phyloP scores from a whole-genome alignment of 768 basidiomycete genomes.

The Rhizopogon vesiculosus region DNA sequence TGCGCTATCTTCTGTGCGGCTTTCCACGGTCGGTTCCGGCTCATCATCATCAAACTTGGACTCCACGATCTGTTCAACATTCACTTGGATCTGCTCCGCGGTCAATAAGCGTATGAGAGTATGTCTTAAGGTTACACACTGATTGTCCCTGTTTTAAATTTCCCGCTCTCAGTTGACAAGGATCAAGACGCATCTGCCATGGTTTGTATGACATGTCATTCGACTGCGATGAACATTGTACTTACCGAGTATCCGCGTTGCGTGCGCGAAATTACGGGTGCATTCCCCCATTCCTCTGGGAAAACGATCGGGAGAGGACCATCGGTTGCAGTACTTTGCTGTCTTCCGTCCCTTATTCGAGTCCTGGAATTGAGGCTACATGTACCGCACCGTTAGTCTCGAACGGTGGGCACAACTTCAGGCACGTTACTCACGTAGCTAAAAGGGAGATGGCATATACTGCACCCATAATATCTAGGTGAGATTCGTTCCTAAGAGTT shows the following conservation, averaged over 20 bases:
- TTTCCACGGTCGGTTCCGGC: not conserved
- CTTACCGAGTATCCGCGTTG: not conserved
- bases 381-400: not conserved
- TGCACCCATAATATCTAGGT: not conserved
- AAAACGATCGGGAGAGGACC: slow-evolving; percentile 3
- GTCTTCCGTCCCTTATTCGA: slow-evolving; percentile 4
- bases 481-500: not conserved
- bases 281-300: not conserved
- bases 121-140: slow-evolving; percentile 6
- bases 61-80: slow-evolving; percentile 11
- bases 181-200: slow-evolving; percentile 5
- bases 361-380: slow-evolving; percentile 17
- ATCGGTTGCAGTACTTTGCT: not conserved
- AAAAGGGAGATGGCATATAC: slow-evolving; percentile 23
- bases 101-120: not conserved
- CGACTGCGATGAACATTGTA: not conserved
- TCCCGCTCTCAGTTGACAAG: not conserved
- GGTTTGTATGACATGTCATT: not conserved
- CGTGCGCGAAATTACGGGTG: not conserved
- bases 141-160: not conserved
- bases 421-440: slow-evolving; percentile 15
- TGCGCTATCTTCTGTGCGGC: not conserved
- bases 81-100: slow-evolving; percentile 13
- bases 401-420: not conserved
- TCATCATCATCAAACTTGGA: slow-evolving; percentile 10